A percentile compares a stretch with the other conserved stretches of the same genome.
Conservation (phyloP, 352 stramenopile species). For the Pythium brassicae region DNA sequence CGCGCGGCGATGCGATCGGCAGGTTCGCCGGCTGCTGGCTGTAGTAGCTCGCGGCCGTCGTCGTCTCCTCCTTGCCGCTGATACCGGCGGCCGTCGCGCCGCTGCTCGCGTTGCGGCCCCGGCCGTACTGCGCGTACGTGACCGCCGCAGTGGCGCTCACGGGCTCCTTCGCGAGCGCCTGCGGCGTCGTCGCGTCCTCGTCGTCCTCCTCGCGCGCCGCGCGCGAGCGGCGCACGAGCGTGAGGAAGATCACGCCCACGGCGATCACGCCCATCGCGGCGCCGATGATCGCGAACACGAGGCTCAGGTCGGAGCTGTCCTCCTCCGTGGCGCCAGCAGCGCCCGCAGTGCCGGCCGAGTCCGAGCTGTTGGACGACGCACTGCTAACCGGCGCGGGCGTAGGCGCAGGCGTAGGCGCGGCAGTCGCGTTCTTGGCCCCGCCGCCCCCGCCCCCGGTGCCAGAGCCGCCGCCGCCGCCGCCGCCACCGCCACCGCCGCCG, state of each 20-base stretch:
- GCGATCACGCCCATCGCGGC: constrained; percentile 76
- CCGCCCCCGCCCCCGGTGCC: neutral
- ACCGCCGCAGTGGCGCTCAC: constrained; percentile 24
- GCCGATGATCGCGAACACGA: constrained; percentile 74
- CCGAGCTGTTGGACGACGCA: constrained; percentile 11
- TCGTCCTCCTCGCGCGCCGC: constrained; percentile 55
- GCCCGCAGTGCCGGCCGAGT: constrained; percentile 4
- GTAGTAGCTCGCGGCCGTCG: constrained; percentile 47
- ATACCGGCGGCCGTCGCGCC: neutral
- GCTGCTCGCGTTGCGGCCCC: constrained; percentile 14
- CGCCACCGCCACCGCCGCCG: constrained; percentile 9
- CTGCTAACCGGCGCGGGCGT: no score
- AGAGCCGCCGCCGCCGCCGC: constrained; percentile 10
- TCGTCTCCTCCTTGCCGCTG: constrained; percentile 7
- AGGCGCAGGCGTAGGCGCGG: neutral
- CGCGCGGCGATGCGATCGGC: constrained; percentile 31
- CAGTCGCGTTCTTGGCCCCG: constrained; percentile 5
- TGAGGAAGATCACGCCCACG: constrained; percentile 73
- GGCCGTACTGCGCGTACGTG: constrained; percentile 30
- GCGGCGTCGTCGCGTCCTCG: constrained; percentile 33
- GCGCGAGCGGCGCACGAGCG: constrained; percentile 68
- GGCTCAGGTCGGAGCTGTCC: constrained; percentile 53
- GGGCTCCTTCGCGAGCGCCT: constrained; percentile 31
- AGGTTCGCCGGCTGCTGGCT: constrained; percentile 42
- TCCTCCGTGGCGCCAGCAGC: constrained; percentile 4